These are phyloP conservation scores for Chimonanthus praecox DNA, from an alignment of 164 flowering plant species.

Conservation along the genomic window DNA sequence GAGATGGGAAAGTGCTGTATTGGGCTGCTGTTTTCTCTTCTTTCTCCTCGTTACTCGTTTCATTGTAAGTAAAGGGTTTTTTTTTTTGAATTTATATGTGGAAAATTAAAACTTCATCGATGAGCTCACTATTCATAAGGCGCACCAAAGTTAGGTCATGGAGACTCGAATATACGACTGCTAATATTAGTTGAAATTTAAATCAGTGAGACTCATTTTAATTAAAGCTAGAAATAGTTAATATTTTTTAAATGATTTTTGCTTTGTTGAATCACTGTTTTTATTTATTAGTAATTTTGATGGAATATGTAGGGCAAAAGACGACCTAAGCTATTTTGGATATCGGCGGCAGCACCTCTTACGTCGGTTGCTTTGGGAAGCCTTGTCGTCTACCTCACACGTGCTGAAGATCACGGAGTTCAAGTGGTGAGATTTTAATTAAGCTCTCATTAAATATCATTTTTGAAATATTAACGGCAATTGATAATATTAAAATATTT, in stretches of 20 bases:
- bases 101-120: too few species aligned
- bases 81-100: background rate
- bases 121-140: too few species aligned
- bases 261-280: background rate
- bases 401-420: constrained; percentile 74
- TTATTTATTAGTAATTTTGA: constrained; percentile 3
- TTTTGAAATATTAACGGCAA: too few species aligned
- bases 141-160: too few species aligned
- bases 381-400: constrained; percentile 63
- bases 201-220: too few species aligned
- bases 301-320: constrained; percentile 48
- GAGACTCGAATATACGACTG: too few species aligned
- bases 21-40: constrained; percentile 81
- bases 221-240: too few species aligned
- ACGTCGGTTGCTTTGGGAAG: constrained; percentile 68
- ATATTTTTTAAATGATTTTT: too few species aligned
- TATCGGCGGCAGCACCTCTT: constrained; percentile 76
- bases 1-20: constrained; percentile 92
- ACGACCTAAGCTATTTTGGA: constrained; percentile 60
- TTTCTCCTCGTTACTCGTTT: constrained; percentile 63
- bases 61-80: constrained; percentile 48
- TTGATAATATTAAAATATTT: too few species aligned
- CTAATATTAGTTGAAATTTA: too few species aligned
- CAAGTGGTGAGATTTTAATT: constrained; percentile 50
- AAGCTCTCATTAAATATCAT: too few species aligned